Evolutionary conservation across 2,329 filamentous ascomycete species (phyloP), one percentile per base, ranked within the genome.

Genomic region (Penicillium expansum): DNA sequence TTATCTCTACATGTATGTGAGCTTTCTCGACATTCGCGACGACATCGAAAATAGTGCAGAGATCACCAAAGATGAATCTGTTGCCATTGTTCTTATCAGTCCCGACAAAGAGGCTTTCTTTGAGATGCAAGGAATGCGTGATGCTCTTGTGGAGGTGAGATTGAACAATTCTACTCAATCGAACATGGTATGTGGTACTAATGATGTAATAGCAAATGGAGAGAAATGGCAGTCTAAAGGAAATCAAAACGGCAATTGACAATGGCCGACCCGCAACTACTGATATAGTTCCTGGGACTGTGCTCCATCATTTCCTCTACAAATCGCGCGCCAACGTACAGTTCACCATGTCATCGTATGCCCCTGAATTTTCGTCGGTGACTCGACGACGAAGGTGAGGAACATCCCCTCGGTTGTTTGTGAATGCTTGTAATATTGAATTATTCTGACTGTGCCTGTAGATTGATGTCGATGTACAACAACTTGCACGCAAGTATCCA

Each of bases 1-100:
- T 27, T 99, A 96, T 71, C 82, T 99, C 1, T 97, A 99, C 78
- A 97, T 99, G 92, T 99, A 97, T 70, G 94, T 99, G 71, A 96
- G 91, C 79, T 99, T 97, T 73, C 84, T 99, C 60, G 86, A 91
- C 64, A 80, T 84, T 37, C 79, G 81, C 42, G 74, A 80, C 24
- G 79, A 77, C n/a, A 69, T 74, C 32, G 77, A 74, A 53, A 74
- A 74, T 29, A 72, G 71, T 52, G 69, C 78, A 59, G 71, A 77
- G 35, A 74, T 76, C 58, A 74, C 72, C 20, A 73, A 78, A 48
- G 87, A 91, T 49, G 88, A 94, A 62, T 83, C 85, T 27, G 86
- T 96, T n/a, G 94, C 93, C 24, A 87, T 97, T 57, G 85, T 99
- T 33, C 83, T 99, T 58, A 95, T 99, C 69, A 96, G 91, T 71